phyloP scores from a whole-genome alignment of 2,329 filamentous ascomycete genomes.

The Paracoccidioides lutzii region DNA sequence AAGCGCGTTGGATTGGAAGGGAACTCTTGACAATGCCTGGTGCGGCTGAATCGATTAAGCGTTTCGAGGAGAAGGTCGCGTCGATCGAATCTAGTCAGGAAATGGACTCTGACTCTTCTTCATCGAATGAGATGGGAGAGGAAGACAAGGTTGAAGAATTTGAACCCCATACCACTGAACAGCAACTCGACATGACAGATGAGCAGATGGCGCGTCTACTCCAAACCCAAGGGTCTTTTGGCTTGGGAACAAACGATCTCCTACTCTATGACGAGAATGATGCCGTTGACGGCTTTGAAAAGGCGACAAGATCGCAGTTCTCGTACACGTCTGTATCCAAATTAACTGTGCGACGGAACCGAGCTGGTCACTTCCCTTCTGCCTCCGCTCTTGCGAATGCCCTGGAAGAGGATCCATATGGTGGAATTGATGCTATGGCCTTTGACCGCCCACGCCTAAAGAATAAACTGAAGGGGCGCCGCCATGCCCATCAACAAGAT shows the following conservation, averaged over 20 bases:
- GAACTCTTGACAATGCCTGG: conserved; percentile 20
- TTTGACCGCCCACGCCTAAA: conserved; percentile 57
- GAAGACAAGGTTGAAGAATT: conserved; percentile 23
- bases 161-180: conserved; percentile 16
- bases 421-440: conserved; percentile 76
- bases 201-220: conserved; percentile 50
- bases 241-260: conserved; percentile 46
- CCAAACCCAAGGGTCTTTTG: conserved; percentile 50
- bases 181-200: conserved; percentile 37
- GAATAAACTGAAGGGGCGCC: conserved; percentile 51
- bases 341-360: conserved; percentile 11
- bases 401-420: conserved; percentile 47
- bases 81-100: neutral
- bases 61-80: conserved; percentile 23
- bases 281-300: neutral
- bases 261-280: conserved; percentile 38
- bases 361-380: conserved; percentile 36
- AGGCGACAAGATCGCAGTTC: neutral
- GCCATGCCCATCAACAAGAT: conserved; percentile 34
- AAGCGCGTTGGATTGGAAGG: conserved; percentile 38
- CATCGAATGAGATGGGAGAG: conserved; percentile 16
- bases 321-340: neutral
- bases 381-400: conserved; percentile 46
- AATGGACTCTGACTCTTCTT: neutral
- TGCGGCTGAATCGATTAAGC: conserved; percentile 18